These are phyloP conservation scores for Boechera stricta DNA, from an alignment of 345 rosid species.

Conservation along the genomic window DNA sequence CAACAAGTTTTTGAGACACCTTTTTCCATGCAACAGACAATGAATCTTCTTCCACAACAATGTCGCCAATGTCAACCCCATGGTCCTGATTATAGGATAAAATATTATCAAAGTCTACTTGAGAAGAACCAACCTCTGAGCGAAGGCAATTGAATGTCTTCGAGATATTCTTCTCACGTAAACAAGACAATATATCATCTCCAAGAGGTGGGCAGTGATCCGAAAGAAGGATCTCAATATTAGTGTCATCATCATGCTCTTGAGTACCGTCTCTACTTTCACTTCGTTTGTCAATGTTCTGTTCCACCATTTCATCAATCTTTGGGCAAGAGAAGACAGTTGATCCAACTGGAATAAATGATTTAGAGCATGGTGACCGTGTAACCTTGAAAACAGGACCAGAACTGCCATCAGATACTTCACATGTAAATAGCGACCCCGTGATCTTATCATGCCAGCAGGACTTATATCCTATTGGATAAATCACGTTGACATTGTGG, in stretches of 20 bases:
- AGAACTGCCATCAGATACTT: constrained; percentile 83
- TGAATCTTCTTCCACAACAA: constrained; percentile 79
- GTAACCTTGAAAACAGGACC: constrained; percentile 90
- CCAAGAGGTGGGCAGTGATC: constrained; percentile 69
- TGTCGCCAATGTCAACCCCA: constrained; percentile 71
- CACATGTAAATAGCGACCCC: constrained; percentile 84
- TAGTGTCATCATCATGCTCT: constrained; percentile 55
- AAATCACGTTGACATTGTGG: constrained; percentile 66
- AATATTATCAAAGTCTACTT: constrained; percentile 38
- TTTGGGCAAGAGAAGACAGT: constrained; percentile 60
- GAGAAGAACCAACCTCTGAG: constrained; percentile 46
- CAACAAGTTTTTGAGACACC: constrained; percentile 64
- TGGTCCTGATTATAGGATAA: constrained; percentile 37
- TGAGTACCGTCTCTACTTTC: constrained; percentile 35
- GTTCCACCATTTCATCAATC: constrained; percentile 43
- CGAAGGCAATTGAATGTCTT: constrained; percentile 42
- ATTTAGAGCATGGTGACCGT: constrained; percentile 76
- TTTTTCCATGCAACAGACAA: constrained; percentile 76
- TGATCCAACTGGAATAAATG: constrained; percentile 64
- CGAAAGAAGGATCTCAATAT: constrained; percentile 66
- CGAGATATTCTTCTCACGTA: constrained; percentile 44
- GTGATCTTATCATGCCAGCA: constrained; percentile 99
- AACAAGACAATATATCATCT: constrained; percentile 67
- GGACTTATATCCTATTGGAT: constrained; percentile 86
- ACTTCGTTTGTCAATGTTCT: constrained; percentile 46